Percentiles rank a stretch among this genome's conserved stretches.
phyloP scores from a whole-genome alignment of 139 green algal genomes.

The Chlamydomonas eustigma region DNA sequence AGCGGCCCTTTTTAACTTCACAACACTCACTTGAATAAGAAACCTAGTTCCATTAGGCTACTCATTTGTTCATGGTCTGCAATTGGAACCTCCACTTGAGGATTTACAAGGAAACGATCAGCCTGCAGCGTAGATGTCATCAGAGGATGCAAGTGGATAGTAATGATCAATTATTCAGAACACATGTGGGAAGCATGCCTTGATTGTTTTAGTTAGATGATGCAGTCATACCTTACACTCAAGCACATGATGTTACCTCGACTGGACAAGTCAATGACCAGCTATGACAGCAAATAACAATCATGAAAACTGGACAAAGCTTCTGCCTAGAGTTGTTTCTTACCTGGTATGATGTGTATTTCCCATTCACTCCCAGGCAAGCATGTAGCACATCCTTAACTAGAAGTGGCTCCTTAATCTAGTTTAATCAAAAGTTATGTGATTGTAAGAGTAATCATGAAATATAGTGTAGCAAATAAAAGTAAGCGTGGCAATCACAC shows the following conservation, averaged over 20 bases:
- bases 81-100: conserved; percentile 14
- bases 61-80: conserved; percentile 34
- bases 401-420: conserved; percentile 60
- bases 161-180: too few relatives aligned
- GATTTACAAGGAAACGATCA: conserved; percentile 15
- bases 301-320: not conserved
- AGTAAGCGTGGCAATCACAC: not conserved
- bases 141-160: too few relatives aligned
- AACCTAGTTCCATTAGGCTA: conserved; percentile 66
- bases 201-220: too few relatives aligned
- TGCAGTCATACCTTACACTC: not conserved
- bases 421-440: not conserved
- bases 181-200: too few relatives aligned
- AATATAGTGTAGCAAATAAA: not conserved
- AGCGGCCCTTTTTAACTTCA: too few relatives aligned
- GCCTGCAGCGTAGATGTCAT: too few relatives aligned
- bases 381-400: conserved; percentile 80
- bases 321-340: not conserved
- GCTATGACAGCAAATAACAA: not conserved
- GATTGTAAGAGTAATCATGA: not conserved
- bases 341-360: conserved; percentile 18
- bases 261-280: not conserved
- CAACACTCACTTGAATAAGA: conserved; percentile 57
- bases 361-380: conserved; percentile 73
- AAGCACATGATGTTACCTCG: not conserved